These are phyloP conservation scores for Aspergillaceae sp. DNA, from an alignment of 2,329 filamentous ascomycete genomes.

Conservation along the genomic window DNA sequence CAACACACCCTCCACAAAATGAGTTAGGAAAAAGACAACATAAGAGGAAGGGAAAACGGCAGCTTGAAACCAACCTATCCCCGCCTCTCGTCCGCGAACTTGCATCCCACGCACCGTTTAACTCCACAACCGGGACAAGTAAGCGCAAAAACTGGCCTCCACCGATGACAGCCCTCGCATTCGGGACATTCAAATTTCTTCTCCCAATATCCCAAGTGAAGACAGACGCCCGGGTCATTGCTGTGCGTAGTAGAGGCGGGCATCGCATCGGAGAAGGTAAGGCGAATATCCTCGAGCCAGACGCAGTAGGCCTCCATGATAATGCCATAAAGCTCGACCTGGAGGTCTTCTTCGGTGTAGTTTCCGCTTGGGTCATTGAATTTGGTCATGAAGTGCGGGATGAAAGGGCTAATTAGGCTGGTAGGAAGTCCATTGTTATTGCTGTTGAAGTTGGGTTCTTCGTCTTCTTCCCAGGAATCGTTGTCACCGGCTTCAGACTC, in stretches of 20 bases:
- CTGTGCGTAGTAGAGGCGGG: neutral
- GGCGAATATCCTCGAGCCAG: constrained; percentile 17
- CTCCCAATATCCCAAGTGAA: constrained; percentile 21
- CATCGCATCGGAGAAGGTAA: constrained; percentile 9
- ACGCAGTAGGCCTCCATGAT: constrained; percentile 19
- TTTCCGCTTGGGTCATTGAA: constrained; percentile 11
- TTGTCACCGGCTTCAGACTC: neutral
- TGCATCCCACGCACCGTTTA: constrained; percentile 24
- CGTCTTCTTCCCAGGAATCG: constrained; percentile 1
- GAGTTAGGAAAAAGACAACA: neutral
- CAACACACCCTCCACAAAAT: no score
- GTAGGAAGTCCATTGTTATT: neutral
- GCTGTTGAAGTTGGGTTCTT: neutral
- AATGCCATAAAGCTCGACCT: constrained; percentile 19
- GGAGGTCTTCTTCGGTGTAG: constrained; percentile 19
- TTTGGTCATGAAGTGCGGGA: constrained; percentile 18
- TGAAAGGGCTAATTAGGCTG: constrained; percentile 10
- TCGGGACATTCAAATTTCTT: constrained; percentile 13
- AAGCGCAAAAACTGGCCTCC: constrained; percentile 21
- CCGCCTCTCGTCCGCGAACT: constrained; percentile 9
- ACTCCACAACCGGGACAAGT: constrained; percentile 21
- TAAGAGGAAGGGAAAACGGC: neutral
- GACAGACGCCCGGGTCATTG: constrained; percentile 8
- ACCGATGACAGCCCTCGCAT: constrained; percentile 21
- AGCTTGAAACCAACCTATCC: neutral